Evolutionary conservation across 176 grass and related monocot species (phyloP), one percentile per base, ranked within the genome.

Genomic region (Poa pratensis): DNA sequence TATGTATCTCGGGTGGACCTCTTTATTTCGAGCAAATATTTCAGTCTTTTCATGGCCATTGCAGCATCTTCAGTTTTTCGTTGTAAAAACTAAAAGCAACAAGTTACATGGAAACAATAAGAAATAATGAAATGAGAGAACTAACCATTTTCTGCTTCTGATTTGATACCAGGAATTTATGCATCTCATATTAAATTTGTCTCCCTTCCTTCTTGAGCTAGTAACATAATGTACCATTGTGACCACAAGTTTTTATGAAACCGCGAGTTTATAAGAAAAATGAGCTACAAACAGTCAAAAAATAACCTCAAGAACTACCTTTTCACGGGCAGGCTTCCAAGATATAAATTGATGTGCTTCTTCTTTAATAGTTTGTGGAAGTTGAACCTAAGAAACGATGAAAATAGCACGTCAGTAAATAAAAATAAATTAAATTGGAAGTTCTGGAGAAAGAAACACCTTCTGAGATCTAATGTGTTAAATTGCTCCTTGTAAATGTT

Each of bases 141-240:
- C 48, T 84, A 45, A 93, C 37, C 37, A 40, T 40, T 40, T 40
- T 40, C 37, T 40, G 37, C 37, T 40, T 40, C 37, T 40, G 3
- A 67, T 94, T 95, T 91, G 95, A 84, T n/a, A 93, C 91, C 49
- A 89, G 3, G 37, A 45, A 91, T 68, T 95, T 98, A 86, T 92
- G 93, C 96, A 98, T 98, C 81, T 98, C 96, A 87, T 95, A 98
- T 87, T 98, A 88, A 76, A 89, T 94, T 24, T 90, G 84, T 76
- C 96, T 84, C n/a, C 89, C 96, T 98, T 40, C 37, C 37, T 40
- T 98, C 84, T 95, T 94, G 54, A 98, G 86, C 93, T 95, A 89
- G 68, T 86, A 91, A 60, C 77, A 26, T 51, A 75, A 82, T 42
- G 77, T 10, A 77, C 2, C 28, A 88, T 20, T 49, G 37, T 88